phyloP scores from a whole-genome alignment of 768 basidiomycete species.

The Boletellus sp. region DNA sequence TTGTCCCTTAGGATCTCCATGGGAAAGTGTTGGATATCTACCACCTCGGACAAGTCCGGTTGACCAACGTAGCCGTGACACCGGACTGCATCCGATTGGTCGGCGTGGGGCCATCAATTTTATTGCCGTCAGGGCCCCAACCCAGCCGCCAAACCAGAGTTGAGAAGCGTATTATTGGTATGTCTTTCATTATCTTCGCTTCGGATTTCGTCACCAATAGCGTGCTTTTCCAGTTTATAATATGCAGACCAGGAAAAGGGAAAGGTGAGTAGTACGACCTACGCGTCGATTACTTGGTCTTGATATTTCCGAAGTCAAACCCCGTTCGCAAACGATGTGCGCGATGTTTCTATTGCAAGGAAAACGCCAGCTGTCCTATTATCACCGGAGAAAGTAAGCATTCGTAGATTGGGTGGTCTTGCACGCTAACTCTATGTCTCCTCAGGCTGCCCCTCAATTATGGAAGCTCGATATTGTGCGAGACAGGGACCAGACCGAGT shows the following conservation, averaged over 20 bases:
- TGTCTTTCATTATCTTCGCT: constrained; percentile 11
- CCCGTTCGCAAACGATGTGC: constrained; percentile 52
- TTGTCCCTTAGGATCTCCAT: constrained; percentile 37
- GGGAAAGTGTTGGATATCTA: constrained; percentile 44
- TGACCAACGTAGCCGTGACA: constrained; percentile 51
- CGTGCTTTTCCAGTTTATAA: constrained; percentile 41
- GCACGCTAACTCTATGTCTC: constrained; percentile 9
- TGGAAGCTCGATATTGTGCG: constrained; percentile 69
- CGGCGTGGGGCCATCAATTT: constrained; percentile 46
- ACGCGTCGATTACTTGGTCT: not conserved
- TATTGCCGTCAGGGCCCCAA: constrained; percentile 40
- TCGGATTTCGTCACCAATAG: constrained; percentile 1
- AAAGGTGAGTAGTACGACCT: constrained; percentile 36
- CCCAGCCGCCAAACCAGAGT: constrained; percentile 47
- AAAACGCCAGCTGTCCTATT: constrained; percentile 44
- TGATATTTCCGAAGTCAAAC: constrained; percentile 41
- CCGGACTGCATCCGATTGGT: constrained; percentile 45
- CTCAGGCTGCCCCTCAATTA: constrained; percentile 69
- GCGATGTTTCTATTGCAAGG: constrained; percentile 47
- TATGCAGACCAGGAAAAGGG: constrained; percentile 38
- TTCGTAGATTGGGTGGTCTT: constrained; percentile 5
- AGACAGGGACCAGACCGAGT: constrained; percentile 41
- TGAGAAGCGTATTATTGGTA: constrained; percentile 54
- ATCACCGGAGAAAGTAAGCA: constrained; percentile 28
- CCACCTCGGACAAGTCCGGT: constrained; percentile 41